Conservation (phyloP, 176 grass and related monocot genomes). For the Oryza glaberrima region DNA sequence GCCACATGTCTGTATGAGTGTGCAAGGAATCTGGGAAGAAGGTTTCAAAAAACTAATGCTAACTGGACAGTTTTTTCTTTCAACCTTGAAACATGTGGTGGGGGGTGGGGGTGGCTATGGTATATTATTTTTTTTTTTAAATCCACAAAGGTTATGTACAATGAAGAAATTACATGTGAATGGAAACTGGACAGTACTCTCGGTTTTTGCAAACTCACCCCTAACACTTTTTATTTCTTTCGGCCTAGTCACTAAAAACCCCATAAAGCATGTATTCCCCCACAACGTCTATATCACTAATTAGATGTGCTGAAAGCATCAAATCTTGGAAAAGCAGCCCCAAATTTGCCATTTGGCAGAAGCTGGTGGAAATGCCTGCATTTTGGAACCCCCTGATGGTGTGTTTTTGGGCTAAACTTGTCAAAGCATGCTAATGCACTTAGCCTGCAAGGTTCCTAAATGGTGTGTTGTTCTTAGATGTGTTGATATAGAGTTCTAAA, state of each 20-base stretch:
- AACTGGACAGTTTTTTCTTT: background rate
- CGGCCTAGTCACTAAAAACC: background rate
- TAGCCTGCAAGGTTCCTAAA: slow-evolving; percentile 11
- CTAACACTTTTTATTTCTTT: background rate
- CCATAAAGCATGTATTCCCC: background rate
- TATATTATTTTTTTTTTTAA: no score
- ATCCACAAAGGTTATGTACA: no score
- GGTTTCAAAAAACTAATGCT: background rate
- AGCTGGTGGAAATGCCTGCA: background rate
- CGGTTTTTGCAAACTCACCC: background rate
- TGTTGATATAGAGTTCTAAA: background rate
- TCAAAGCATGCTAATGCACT: background rate
- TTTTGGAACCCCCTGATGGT: background rate
- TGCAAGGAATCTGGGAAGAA: slow-evolving; percentile 1
- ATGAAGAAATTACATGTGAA: background rate
- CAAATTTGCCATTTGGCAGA: background rate
- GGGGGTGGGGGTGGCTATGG: no score
- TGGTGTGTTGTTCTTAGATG: slow-evolving; percentile 14
- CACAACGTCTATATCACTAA: background rate
- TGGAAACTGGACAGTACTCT: background rate
- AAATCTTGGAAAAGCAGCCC: background rate
- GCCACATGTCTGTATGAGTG: background rate
- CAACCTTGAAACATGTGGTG: no score
- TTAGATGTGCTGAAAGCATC: background rate
- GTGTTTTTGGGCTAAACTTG: background rate